phyloP scores from a whole-genome alignment of 495 filamentous ascomycete genomes.

The Trichoderma virens region DNA sequence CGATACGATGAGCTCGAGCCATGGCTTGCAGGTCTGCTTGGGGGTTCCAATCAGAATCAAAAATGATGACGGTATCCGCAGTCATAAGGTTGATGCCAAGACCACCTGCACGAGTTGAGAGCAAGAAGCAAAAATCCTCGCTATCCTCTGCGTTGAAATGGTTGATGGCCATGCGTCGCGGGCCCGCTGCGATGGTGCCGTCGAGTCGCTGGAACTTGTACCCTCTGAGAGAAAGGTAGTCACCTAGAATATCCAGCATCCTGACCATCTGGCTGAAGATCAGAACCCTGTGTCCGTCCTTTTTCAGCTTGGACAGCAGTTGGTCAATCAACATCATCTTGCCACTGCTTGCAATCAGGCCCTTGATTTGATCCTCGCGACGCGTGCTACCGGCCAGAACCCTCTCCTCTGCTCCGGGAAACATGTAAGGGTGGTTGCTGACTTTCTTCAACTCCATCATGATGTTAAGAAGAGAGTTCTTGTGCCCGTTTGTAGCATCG shows the following conservation, averaged over 20 bases:
- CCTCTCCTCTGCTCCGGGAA: conserved; percentile 82
- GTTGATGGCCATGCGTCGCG: conserved; percentile 86
- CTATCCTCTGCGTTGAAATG: conserved; percentile 95
- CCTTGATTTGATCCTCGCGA: conserved; percentile 81
- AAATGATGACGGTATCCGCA: conserved; percentile 94
- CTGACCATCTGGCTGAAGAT: conserved; percentile 99
- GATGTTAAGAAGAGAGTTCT: conserved; percentile 93
- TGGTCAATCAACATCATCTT: conserved; percentile 99
- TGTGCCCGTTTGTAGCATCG: conserved; percentile 76
- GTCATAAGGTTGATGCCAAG: conserved; percentile 99
- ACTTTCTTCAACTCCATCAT: conserved; percentile 99
- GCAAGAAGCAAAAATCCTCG: conserved; percentile 89
- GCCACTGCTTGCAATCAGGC: conserved; percentile 88
- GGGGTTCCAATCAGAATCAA: conserved; percentile 99
- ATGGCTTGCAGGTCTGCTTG: conserved; percentile 98
- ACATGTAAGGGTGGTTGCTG: conserved; percentile 98
- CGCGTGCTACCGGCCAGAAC: conserved; percentile 67
- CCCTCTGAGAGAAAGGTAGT: conserved; percentile 83
- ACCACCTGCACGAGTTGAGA: conserved; percentile 92
- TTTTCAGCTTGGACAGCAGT: conserved; percentile 81
- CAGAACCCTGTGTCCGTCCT: conserved; percentile 86
- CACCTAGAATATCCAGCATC: conserved; percentile 91
- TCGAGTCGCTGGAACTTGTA: conserved; percentile 92
- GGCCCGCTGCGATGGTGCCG: conserved; percentile 79
- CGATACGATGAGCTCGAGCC: conserved; percentile 95